Evolutionary conservation across 805 yeast species (phyloP).

Genomic region (Kuraishia ogatae): DNA sequence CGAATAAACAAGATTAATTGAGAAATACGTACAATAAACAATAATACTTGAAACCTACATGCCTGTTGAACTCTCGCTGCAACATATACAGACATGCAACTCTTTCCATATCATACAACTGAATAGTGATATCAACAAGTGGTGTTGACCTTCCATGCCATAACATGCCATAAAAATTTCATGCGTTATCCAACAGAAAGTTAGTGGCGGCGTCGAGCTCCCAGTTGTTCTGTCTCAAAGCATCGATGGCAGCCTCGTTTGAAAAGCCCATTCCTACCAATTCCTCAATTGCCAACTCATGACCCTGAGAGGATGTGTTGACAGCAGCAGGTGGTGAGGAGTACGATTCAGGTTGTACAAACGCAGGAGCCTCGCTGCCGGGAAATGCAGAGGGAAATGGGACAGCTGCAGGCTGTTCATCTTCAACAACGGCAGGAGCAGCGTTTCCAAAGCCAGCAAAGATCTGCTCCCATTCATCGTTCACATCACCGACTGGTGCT

Average conservation of each 20-base stretch:
- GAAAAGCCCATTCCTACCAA: slow-evolving; percentile 87
- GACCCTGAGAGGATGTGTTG: slow-evolving; percentile 17
- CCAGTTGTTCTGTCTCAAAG: slow-evolving; percentile 64
- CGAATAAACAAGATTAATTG: not conserved
- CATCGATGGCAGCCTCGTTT: slow-evolving; percentile 52
- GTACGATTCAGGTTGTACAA: slow-evolving; percentile 3
- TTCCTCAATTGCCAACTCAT: slow-evolving; percentile 56
- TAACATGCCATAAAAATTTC: too few species aligned
- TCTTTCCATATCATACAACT: too few species aligned
- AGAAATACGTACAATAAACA: not conserved
- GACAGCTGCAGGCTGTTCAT: slow-evolving; percentile 7
- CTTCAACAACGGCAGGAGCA: slow-evolving; percentile 10
- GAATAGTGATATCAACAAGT: too few species aligned
- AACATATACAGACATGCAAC: too few species aligned
- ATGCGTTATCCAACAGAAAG: slow-evolving; percentile 66
- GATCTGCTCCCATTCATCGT: slow-evolving; percentile 90
- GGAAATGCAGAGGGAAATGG: not conserved
- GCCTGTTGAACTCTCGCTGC: too few species aligned
- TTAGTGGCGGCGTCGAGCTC: slow-evolving; percentile 84
- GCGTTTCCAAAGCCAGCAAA: slow-evolving; percentile 79
- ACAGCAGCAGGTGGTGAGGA: slow-evolving; percentile 7
- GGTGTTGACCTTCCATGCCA: too few species aligned
- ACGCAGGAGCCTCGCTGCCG: slow-evolving; percentile 1
- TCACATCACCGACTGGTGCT: slow-evolving; percentile 28
- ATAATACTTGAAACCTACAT: not conserved